phyloP scores from a whole-genome alignment of 257 asterid species.

The Knoxia roxburghii region DNA sequence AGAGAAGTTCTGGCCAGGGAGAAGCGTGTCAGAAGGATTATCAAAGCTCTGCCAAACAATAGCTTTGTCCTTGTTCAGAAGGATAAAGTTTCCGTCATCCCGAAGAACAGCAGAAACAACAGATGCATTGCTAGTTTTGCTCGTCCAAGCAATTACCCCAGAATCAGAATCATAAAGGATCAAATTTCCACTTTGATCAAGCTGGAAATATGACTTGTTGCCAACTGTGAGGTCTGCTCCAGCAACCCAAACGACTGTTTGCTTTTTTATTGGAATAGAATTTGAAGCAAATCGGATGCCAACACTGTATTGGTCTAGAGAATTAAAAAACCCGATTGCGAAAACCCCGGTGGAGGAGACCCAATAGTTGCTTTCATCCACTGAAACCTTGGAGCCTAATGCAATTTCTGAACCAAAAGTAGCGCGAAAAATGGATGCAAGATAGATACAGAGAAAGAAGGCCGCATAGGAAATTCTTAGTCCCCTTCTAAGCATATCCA shows the following conservation, averaged over 20 bases:
- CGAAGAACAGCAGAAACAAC: conserved; percentile 34
- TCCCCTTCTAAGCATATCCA: conserved; percentile 25
- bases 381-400: conserved; percentile 35
- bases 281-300: conserved; percentile 30
- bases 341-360: conserved; percentile 36
- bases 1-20: conserved; percentile 37
- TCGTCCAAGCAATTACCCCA: conserved; percentile 29
- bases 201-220: conserved; percentile 27
- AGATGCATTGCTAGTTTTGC: conserved; percentile 28
- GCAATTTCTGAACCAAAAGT: conserved; percentile 25
- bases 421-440: conserved; percentile 18
- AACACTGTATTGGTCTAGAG: conserved; percentile 22
- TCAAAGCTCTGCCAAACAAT: conserved; percentile 38
- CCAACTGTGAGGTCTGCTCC: conserved; percentile 37
- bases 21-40: conserved; percentile 33
- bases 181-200: conserved; percentile 27
- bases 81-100: conserved; percentile 31
- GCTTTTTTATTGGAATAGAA: conserved; percentile 24
- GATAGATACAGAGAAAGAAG: conserved; percentile 17
- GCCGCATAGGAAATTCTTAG: conserved; percentile 4
- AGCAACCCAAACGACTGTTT: conserved; percentile 35
- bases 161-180: conserved; percentile 31
- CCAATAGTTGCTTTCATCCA: conserved; percentile 31
- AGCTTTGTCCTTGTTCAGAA: conserved; percentile 15
- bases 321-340: conserved; percentile 32